Evolutionary conservation across 441 rosid species (phyloP).

Genomic region (Corymbia calophylla): DNA sequence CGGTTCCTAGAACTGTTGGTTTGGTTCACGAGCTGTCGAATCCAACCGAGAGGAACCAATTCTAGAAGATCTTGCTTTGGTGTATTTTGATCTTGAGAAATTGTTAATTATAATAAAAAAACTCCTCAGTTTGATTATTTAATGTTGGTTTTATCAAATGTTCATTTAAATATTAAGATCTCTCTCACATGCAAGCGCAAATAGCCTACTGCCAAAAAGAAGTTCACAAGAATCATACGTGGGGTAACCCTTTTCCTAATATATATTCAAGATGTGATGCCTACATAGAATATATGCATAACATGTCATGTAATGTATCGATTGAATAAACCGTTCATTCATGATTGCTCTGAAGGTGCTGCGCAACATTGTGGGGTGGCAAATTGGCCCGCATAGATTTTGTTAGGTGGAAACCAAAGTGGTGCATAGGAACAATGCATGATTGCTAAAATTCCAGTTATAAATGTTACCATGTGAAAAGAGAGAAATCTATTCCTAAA

Average conservation of each 20-base stretch:
- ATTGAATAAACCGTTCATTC: neutral
- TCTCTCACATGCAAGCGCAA: neutral
- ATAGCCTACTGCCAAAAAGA: neutral
- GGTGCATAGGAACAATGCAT: neutral
- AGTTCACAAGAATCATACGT: neutral
- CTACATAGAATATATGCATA: neutral
- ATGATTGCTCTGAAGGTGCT: neutral
- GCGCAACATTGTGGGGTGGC: neutral
- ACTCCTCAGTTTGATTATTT: neutral
- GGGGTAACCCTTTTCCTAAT: too few relatives aligned
- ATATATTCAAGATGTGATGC: neutral
- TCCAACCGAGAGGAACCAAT: neutral
- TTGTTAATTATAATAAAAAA: neutral
- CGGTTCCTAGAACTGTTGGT: neutral
- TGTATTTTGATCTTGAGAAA: neutral
- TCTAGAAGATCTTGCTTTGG: neutral
- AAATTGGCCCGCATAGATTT: neutral
- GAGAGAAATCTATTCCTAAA: neutral
- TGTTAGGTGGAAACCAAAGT: neutral
- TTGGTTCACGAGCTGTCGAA: neutral
- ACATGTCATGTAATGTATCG: neutral
- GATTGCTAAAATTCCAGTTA: neutral
- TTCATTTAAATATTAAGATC: neutral
- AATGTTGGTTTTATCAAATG: neutral
- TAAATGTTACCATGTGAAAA: neutral